A percentile compares a stretch with the other conserved stretches of the same genome.
phyloP scores from a whole-genome alignment of 129 eudicot genomes.

The Kitagawia praeruptora region DNA sequence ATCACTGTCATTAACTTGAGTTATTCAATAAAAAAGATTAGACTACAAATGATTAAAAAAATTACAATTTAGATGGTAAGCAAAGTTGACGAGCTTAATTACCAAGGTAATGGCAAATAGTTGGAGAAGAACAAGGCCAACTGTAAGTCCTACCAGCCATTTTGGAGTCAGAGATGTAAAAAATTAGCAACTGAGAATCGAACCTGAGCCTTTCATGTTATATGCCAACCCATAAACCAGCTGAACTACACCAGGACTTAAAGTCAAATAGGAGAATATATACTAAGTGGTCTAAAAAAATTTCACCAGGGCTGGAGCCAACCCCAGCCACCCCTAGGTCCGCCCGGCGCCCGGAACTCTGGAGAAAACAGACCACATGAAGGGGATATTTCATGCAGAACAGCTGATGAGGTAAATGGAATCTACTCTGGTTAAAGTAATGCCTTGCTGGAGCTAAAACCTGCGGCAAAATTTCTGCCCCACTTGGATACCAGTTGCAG shows the following conservation, averaged over 20 bases:
- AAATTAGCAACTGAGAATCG: no score
- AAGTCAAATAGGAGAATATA: no score
- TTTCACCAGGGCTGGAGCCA: no score
- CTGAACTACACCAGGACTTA: no score
- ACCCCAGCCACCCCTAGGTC: no score
- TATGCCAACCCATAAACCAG: no score
- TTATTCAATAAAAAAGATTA: background rate
- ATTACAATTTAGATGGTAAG: background rate
- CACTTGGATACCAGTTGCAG: constrained; percentile 13
- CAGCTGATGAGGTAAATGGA: background rate
- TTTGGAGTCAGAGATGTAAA: constrained; percentile 41
- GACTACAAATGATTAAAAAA: background rate
- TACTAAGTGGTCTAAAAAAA: no score
- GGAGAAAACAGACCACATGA: background rate
- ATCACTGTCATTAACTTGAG: background rate
- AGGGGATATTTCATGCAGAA: background rate
- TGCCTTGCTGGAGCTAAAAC: background rate
- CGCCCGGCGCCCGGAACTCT: background rate
- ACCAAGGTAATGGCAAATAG: constrained; percentile 60
- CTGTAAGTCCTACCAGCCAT: constrained; percentile 38
- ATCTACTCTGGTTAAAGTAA: background rate
- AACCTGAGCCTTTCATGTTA: no score
- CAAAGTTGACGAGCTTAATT: background rate
- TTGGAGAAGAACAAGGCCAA: constrained; percentile 34
- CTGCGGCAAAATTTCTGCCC: background rate